A percentile compares a stretch with the other conserved stretches of the same genome.
These are phyloP conservation scores for Globisporangium megalacanthum DNA, from an alignment of 352 stramenopile species.

Conservation along the genomic window DNA sequence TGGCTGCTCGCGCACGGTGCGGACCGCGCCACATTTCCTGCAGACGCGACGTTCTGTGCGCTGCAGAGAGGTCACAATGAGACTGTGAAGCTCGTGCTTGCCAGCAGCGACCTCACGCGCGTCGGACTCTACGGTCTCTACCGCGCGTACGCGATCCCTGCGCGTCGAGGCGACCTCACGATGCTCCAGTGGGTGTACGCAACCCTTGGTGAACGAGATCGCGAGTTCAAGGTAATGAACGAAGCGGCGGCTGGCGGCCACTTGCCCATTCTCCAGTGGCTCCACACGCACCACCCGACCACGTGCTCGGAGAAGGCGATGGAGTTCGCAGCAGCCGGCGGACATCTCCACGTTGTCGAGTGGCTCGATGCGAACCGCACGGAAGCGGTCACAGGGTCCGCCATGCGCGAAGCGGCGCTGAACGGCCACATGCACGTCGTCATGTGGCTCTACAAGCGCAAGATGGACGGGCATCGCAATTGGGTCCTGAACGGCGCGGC, in stretches of 20 bases:
- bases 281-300: not conserved
- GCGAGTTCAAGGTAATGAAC: not conserved
- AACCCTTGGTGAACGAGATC: not conserved
- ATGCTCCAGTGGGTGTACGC: constrained; percentile 1
- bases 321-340: not conserved
- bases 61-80: not conserved
- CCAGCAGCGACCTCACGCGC: not conserved
- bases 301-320: not conserved
- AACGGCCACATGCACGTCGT: not conserved
- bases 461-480: not conserved
- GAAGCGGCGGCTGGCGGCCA: not conserved
- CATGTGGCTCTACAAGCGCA: constrained; percentile 1
- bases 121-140: not conserved
- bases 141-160: not conserved
- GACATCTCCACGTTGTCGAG: constrained; percentile 1
- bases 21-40: too few species aligned
- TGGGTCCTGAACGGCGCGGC: not conserved
- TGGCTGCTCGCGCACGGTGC: constrained; percentile 1
- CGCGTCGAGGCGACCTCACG: not conserved
- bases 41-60: too few species aligned
- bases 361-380: constrained; percentile 1
- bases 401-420: not conserved
- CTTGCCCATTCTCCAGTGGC: constrained; percentile 2
- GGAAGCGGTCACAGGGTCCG: not conserved
- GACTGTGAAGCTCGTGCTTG: not conserved